Conservation (phyloP, 495 filamentous ascomycete species). For the Aspergillus ostianus region DNA sequence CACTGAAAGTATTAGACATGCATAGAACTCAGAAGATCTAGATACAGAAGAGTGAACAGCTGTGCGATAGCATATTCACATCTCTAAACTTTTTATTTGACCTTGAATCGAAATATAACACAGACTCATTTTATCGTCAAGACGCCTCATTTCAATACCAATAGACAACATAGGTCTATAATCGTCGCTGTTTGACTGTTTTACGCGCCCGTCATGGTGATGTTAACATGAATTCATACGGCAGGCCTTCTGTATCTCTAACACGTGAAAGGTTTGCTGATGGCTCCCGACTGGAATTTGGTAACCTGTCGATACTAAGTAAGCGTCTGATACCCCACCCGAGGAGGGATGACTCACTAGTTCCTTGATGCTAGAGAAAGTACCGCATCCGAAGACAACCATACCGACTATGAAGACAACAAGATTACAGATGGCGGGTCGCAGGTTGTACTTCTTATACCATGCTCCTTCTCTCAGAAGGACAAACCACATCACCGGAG, state of each 20-base stretch:
- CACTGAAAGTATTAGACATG: no score
- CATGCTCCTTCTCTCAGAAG: constrained; percentile 41
- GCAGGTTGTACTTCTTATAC: constrained; percentile 26
- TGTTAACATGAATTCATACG: no score
- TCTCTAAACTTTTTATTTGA: no score
- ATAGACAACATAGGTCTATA: no score
- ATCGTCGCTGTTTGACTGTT: no score
- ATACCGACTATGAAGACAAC: background rate
- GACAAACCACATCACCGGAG: constrained; percentile 63
- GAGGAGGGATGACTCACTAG: background rate
- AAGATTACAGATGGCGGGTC: background rate
- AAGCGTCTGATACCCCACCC: background rate
- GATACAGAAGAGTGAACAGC: no score
- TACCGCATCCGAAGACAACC: background rate
- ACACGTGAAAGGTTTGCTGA: background rate
- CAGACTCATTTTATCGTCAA: no score
- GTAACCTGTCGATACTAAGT: background rate
- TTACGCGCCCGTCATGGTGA: no score
- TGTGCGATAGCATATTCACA: no score
- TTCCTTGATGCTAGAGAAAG: background rate
- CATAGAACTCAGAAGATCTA: no score
- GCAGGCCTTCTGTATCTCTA: background rate
- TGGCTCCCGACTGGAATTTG: background rate
- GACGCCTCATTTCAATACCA: no score
- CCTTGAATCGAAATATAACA: no score